Conservation (phyloP, 176 grass and related monocot genomes). For the Melocanna baccifera region DNA sequence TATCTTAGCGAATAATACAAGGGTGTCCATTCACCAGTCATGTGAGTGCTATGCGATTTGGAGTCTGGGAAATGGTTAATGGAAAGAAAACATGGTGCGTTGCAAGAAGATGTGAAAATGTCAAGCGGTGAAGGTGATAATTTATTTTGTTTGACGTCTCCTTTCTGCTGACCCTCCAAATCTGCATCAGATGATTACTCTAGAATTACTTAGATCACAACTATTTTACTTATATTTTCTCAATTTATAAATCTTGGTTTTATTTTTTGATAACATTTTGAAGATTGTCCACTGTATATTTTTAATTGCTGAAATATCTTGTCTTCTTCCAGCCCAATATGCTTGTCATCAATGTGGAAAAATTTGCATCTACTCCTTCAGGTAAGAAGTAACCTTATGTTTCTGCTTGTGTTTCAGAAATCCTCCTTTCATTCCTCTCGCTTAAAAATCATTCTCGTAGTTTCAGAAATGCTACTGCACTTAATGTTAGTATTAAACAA, state of each 20-base stretch:
- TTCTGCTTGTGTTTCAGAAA: conserved; percentile 30
- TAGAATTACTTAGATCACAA: conserved; percentile 42
- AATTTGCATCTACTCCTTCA: conserved; percentile 70
- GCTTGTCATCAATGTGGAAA: conserved; percentile 92
- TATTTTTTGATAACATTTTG: background rate
- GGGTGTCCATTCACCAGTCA: background rate
- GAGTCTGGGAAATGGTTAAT: background rate
- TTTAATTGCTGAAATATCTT: conserved; percentile 7
- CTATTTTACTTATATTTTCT: conserved; percentile 14
- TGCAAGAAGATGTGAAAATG: background rate
- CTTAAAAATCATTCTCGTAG: background rate
- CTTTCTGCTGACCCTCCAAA: background rate
- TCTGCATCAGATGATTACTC: background rate
- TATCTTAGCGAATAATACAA: background rate
- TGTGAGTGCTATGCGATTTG: background rate
- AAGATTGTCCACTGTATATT: background rate
- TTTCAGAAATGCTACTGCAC: conserved; percentile 5
- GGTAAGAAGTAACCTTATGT: conserved; percentile 43
- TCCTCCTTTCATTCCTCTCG: background rate
- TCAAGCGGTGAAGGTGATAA: background rate
- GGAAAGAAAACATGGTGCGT: background rate
- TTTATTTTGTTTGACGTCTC: background rate
- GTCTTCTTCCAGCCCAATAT: conserved; percentile 82
- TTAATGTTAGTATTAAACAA: background rate
- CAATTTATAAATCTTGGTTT: background rate